These are phyloP conservation scores for Dianthus caryophyllus DNA, from an alignment of 148 eudicot genomes.

Conservation along the genomic window DNA sequence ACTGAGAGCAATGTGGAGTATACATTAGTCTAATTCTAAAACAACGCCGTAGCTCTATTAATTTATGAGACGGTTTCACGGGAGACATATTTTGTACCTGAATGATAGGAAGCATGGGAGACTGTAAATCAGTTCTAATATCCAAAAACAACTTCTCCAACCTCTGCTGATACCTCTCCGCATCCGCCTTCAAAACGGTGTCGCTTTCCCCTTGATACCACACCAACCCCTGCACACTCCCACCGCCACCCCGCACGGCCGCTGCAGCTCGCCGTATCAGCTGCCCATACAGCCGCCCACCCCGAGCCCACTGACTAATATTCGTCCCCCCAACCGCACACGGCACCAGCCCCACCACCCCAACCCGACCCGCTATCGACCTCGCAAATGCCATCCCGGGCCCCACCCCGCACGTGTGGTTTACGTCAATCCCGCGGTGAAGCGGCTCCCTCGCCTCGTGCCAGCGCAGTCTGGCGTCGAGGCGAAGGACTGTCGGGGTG, in stretches of 20 bases:
- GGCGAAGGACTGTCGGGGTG: constrained; percentile 37
- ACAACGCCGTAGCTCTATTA: too few relatives aligned
- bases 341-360: constrained; percentile 61
- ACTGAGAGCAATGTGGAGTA: too few relatives aligned
- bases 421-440: constrained; percentile 48
- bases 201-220: constrained; percentile 88
- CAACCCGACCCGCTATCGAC: constrained; percentile 22
- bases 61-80: too few relatives aligned
- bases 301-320: constrained; percentile 54
- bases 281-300: constrained; percentile 37
- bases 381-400: constrained; percentile 70
- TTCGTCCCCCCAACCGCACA: constrained; percentile 72
- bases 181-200: constrained; percentile 34
- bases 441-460: constrained; percentile 56
- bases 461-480: constrained; percentile 38
- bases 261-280: constrained; percentile 35
- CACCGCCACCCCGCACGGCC: constrained; percentile 44
- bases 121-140: constrained; percentile 40
- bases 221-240: constrained; percentile 42
- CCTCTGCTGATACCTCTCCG: constrained; percentile 38
- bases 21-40: too few relatives aligned
- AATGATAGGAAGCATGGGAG: constrained; percentile 44
- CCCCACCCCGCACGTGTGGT: constrained; percentile 54
- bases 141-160: constrained; percentile 45
- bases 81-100: too few relatives aligned